Percentiles rank a stretch among this genome's conserved stretches.
Evolutionary conservation across 2,329 filamentous ascomycete genomes (phyloP).

Genomic region (Botrytis squamosa): DNA sequence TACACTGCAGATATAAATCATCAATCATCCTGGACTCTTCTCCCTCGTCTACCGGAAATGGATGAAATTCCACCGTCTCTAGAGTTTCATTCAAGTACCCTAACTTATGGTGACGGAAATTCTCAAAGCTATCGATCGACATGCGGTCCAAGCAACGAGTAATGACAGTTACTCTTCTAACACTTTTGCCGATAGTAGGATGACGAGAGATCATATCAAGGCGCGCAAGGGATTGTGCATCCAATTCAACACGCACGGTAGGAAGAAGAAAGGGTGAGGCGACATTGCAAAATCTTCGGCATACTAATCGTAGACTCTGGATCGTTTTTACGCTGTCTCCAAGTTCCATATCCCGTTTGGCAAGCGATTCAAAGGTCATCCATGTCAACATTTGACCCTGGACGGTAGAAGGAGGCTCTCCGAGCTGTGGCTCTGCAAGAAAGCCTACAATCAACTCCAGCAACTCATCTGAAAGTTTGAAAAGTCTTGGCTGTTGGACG

Average conservation of each 20-base stretch:
- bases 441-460: background rate
- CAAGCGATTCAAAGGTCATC: background rate
- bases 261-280: background rate
- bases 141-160: background rate
- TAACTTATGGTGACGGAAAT: background rate
- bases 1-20: background rate
- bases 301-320: background rate
- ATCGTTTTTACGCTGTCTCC: background rate
- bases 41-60: too few species aligned
- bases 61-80: background rate
- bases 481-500: background rate
- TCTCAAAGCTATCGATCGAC: background rate
- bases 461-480: background rate
- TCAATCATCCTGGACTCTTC: background rate
- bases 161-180: background rate
- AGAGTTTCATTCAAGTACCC: background rate
- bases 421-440: background rate
- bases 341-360: background rate
- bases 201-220: background rate
- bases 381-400: too few species aligned
- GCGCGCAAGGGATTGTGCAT: background rate
- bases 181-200: background rate
- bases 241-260: background rate
- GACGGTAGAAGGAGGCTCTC: background rate
- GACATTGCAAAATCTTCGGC: background rate